Conservation (phyloP, 1,139 yeast species). For the Blastobotrys niveus region DNA sequence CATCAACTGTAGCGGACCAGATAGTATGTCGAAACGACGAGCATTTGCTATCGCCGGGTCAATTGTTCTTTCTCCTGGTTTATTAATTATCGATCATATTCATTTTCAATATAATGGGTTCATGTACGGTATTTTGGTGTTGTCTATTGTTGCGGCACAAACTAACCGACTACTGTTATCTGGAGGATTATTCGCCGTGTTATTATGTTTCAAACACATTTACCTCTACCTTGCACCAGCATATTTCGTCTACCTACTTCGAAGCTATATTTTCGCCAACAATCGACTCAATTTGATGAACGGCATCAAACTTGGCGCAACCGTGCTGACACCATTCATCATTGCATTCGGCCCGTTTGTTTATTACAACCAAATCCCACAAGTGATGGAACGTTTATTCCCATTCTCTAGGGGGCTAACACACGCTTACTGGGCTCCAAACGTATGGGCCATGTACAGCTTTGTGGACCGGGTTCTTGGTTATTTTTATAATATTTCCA, state of each 20-base stretch:
- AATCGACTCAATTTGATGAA: constrained; percentile 45
- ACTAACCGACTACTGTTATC: constrained; percentile 52
- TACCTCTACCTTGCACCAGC: constrained; percentile 93
- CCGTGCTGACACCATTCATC: constrained; percentile 58
- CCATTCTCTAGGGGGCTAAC: constrained; percentile 95
- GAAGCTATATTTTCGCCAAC: constrained; percentile 57
- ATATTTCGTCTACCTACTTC: constrained; percentile 69
- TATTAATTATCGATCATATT: constrained; percentile 81
- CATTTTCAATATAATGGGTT: constrained; percentile 95
- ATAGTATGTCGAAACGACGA: constrained; percentile 32
- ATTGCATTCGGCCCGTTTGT: constrained; percentile 80
- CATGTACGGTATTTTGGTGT: constrained; percentile 76
- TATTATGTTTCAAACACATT: constrained; percentile 90
- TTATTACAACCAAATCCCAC: constrained; percentile 57
- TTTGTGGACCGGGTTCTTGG: constrained; percentile 72
- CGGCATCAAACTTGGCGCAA: constrained; percentile 53
- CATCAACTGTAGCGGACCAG: constrained; percentile 44
- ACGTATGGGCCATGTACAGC: constrained; percentile 91
- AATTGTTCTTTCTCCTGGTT: constrained; percentile 81
- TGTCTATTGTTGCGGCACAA: constrained; percentile 68
- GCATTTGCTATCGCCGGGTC: constrained; percentile 78
- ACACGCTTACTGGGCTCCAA: constrained; percentile 99
- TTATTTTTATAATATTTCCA: constrained; percentile 35
- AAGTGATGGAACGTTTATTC: constrained; percentile 64
- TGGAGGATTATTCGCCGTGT: constrained; percentile 67